Base-by-base conservation (phyloP, 495 filamentous ascomycete species). In the Choiromyces venosus region DNA sequence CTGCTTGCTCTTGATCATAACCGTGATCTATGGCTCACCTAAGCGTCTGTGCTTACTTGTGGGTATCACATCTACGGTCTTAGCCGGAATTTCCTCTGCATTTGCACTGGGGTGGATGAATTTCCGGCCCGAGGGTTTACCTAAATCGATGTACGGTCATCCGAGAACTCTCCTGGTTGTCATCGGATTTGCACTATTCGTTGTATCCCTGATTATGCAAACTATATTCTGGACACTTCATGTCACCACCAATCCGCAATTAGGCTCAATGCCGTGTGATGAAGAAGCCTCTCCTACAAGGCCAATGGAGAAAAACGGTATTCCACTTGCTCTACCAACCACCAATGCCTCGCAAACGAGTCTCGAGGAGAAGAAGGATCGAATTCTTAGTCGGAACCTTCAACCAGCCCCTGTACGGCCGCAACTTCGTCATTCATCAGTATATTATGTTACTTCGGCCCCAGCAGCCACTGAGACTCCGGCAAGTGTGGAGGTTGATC, bases 51-150 rank as follows among this genome's bases (percentile, higher is more conserved):
- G 76, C 42, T 65, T 77, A 19, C 42, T 77, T 1, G 69, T 69
- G 37, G 75, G 75, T 21, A 77, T 77, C 64, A 39, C 67, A 39
- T 73, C 75, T 46, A 77, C 75, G 10, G 56, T 37, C 37, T 44
- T 77, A n/a, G 75, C 75, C 5, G 74, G 71, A 38, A 66, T 76
- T 21, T 37, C 76, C 66, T 77, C 75, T 16, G 72, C 75, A 10
- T 74, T 77, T 67, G 74, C 70, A 35, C 44, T 77, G 12, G 75
- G 74, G 29, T 77, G 75, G 75, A 76, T 77, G 75, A 77, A 74
- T 65, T 77, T 77, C 46, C 74, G 74, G 25, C 74, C 75, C 12
- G 64, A 68, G 66, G 75, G 65, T 61, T 72, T 77, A 67, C 75
- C 75, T 38, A 52, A 70, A n/a, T 67, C 67, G 44, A 77, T 77